Evolutionary conservation across 495 filamentous ascomycete genomes (phyloP).

Genomic region (Xylaria telfairii): DNA sequence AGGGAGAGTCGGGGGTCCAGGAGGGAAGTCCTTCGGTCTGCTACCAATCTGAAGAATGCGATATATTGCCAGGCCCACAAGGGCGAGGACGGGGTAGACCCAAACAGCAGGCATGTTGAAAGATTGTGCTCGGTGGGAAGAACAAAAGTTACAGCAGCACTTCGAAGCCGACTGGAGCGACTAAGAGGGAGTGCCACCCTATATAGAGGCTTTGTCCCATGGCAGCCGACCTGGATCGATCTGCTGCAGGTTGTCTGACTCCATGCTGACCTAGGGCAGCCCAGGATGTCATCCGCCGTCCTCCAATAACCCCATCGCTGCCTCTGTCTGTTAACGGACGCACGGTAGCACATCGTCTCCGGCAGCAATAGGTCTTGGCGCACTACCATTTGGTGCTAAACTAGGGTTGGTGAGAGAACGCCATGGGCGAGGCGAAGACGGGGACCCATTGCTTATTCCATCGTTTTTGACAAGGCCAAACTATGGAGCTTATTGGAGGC

Average conservation of each 20-base stretch:
- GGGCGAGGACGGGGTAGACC: conserved; percentile 25
- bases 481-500: conserved; percentile 3
- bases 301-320: neutral
- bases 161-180: neutral
- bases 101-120: conserved; percentile 25
- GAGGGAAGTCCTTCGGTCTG: conserved; percentile 31
- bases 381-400: conserved; percentile 4
- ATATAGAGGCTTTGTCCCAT: conserved; percentile 6
- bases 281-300: conserved; percentile 20
- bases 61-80: conserved; percentile 26
- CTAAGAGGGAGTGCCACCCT: conserved; percentile 8
- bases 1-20: conserved; percentile 30
- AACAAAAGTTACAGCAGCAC: conserved; percentile 6
- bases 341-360: neutral
- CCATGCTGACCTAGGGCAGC: conserved; percentile 16
- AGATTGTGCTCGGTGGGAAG: conserved; percentile 1
- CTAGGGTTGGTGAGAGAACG: conserved; percentile 5
- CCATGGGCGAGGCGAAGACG: conserved; percentile 13
- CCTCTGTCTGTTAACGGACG: neutral
- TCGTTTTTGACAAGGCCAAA: neutral
- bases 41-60: conserved; percentile 29
- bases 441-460: conserved; percentile 21
- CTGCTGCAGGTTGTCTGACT: conserved; percentile 21
- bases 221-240: neutral
- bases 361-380: conserved; percentile 6